These are phyloP conservation scores for Zizania palustris DNA, from an alignment of 202 grass and related monocot genomes.

Conservation along the genomic window DNA sequence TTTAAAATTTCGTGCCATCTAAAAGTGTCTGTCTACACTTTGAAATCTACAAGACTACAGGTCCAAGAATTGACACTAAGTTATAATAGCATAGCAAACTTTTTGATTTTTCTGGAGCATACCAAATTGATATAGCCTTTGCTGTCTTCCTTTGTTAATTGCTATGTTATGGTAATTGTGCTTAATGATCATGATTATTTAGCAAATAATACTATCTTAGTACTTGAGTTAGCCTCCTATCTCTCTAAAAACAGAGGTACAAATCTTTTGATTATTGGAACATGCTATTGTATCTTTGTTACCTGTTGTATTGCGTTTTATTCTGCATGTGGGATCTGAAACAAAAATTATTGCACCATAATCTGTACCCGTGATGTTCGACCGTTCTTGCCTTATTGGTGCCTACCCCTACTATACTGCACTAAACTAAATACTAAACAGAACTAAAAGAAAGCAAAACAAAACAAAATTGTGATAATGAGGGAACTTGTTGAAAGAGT, in stretches of 20 bases:
- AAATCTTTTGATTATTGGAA: background rate
- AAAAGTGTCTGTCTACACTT: background rate
- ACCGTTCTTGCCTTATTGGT: background rate
- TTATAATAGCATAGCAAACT: background rate
- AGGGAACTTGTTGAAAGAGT: background rate
- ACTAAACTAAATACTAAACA: background rate
- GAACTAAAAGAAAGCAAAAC: background rate
- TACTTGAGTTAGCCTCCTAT: background rate
- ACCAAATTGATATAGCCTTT: background rate
- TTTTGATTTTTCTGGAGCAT: background rate
- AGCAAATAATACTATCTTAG: background rate
- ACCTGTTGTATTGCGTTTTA: background rate
- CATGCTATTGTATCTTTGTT: background rate
- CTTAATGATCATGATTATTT: background rate
- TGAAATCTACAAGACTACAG: background rate
- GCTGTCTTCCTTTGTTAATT: background rate
- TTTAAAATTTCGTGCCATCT: constrained; percentile 15
- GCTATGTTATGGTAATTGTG: background rate
- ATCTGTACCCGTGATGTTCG: background rate
- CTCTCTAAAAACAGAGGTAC: background rate
- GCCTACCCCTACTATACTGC: background rate
- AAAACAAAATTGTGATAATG: background rate
- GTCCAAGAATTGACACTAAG: background rate
- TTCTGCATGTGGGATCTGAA: background rate
- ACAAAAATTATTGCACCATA: background rate